Conservation (phyloP, 208 protist genomes). For the Leishmania tropica region DNA sequence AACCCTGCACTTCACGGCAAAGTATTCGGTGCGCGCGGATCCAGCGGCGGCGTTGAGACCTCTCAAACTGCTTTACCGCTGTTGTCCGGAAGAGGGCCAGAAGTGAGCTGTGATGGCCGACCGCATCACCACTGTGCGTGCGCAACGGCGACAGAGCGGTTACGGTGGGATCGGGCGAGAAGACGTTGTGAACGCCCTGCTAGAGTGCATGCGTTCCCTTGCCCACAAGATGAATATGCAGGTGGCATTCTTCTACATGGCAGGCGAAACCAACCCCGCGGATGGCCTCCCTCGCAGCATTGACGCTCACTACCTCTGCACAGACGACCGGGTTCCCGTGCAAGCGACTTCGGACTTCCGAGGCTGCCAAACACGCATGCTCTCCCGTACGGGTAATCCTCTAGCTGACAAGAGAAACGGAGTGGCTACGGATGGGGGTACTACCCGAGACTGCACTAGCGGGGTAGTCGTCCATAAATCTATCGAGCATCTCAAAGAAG, state of each 20-base stretch:
- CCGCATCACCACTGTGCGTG: slow-evolving; percentile 9
- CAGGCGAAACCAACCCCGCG: slow-evolving; percentile 15
- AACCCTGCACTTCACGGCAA: neutral
- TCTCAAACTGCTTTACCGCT: neutral
- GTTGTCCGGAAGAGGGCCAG: neutral
- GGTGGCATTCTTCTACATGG: slow-evolving; percentile 21
- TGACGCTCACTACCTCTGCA: neutral
- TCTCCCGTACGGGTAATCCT: neutral
- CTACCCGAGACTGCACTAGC: no score
- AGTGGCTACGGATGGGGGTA: neutral
- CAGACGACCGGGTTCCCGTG: neutral
- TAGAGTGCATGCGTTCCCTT: slow-evolving; percentile 8
- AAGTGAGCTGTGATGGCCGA: slow-evolving; percentile 13
- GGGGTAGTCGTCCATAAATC: neutral
- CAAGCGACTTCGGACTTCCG: neutral
- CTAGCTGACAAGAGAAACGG: neutral
- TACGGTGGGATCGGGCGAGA: slow-evolving; percentile 14
- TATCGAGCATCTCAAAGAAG: neutral
- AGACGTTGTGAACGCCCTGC: slow-evolving; percentile 16
- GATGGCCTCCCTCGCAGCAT: slow-evolving; percentile 14
- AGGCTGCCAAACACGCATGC: neutral
- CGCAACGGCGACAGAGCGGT: slow-evolving; percentile 4
- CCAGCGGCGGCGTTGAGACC: neutral
- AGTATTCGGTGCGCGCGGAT: neutral
- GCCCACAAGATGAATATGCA: slow-evolving; percentile 5